Conservation (phyloP, 1,139 yeast species). For the Hyphopichia fennica region DNA sequence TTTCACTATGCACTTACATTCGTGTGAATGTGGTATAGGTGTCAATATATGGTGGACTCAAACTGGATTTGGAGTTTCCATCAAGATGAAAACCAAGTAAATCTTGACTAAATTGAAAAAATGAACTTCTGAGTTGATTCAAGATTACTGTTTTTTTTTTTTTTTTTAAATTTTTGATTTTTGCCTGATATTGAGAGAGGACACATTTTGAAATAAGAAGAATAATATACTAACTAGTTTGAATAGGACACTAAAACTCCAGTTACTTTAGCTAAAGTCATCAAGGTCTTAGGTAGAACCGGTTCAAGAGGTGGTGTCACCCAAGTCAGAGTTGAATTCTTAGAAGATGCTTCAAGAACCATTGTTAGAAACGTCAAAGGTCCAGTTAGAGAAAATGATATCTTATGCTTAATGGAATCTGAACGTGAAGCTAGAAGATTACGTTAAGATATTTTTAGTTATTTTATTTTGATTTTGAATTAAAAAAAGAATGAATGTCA, state of each 20-base stretch:
- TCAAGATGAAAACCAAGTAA: too few relatives aligned
- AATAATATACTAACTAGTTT: conserved; percentile 2
- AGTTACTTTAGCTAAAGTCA: conserved; percentile 98
- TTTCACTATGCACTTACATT: too few relatives aligned
- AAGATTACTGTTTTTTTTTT: too few relatives aligned
- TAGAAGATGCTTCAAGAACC: conserved; percentile 97
- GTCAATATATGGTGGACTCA: too few relatives aligned
- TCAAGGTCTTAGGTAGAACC: conserved; percentile 99
- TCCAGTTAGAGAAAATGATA: conserved; percentile 99
- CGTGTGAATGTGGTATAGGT: too few relatives aligned
- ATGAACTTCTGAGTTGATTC: too few relatives aligned
- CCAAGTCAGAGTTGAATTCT: conserved; percentile 99
- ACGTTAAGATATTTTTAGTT: conserved; percentile 31
- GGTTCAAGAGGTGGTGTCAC: conserved; percentile 99
- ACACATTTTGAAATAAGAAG: neutral
- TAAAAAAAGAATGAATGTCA: neutral
- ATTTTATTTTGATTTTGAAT: neutral
- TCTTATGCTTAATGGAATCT: conserved; percentile 98
- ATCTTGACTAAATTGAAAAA: too few relatives aligned
- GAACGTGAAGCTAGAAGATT: conserved; percentile 97
- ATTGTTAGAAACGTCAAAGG: conserved; percentile 99
- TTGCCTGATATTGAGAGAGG: too few relatives aligned
- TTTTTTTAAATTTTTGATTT: too few relatives aligned
- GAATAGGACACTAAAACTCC: conserved; percentile 80
- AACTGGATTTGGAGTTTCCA: too few relatives aligned